These are phyloP conservation scores for Heterococcus sp. DNA, from an alignment of 108 stramenopile genomes.

Conservation along the genomic window DNA sequence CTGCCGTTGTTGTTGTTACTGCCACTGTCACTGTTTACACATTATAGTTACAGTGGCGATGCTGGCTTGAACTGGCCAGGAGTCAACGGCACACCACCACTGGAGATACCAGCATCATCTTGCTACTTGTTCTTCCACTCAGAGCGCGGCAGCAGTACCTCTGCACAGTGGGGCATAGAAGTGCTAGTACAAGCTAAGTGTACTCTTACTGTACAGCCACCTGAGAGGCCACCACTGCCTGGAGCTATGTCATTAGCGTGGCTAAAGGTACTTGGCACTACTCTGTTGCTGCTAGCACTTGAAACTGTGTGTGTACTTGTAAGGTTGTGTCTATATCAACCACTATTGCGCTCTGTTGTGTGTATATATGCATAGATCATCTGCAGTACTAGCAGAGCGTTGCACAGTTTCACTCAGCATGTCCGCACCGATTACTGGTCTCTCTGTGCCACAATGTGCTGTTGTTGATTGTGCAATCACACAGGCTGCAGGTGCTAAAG, in stretches of 20 bases:
- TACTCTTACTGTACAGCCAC: conserved; percentile 5
- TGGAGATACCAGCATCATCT: conserved; percentile 15
- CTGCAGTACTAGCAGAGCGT: no score
- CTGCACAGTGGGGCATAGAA: conserved; percentile 35
- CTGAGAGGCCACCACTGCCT: conserved; percentile 2
- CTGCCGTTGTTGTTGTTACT: no score
- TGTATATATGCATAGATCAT: no score
- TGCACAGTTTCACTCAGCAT: no score
- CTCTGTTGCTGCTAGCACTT: no score
- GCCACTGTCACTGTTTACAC: no score
- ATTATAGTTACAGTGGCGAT: neutral
- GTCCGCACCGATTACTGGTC: no score
- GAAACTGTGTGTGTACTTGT: no score
- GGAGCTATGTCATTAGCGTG: neutral
- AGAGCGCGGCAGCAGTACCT: neutral
- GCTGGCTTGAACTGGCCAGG: conserved; percentile 9
- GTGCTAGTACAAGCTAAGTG: conserved; percentile 15
- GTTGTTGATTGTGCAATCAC: no score
- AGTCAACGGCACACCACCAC: conserved; percentile 5
- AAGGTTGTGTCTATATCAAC: no score
- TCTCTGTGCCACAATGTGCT: no score
- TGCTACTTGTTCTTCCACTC: conserved; percentile 30
- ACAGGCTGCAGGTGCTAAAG: neutral
- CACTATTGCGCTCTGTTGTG: no score
- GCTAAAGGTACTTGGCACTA: neutral